phyloP scores from a whole-genome alignment of 148 eudicot genomes.

The Arbutus unedo region DNA sequence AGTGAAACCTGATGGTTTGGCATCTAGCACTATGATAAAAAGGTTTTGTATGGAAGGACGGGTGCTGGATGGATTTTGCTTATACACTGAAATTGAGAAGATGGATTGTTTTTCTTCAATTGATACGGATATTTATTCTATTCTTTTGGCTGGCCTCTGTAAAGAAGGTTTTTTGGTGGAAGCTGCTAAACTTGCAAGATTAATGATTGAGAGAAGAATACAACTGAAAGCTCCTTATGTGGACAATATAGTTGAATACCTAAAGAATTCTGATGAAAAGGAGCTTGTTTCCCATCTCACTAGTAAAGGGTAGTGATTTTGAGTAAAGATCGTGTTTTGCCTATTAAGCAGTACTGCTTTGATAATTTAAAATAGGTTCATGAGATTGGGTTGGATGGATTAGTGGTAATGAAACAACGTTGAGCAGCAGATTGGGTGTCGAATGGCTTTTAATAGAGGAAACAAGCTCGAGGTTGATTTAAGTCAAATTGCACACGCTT shows the following conservation, averaged over 20 bases:
- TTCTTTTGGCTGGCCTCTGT: constrained; percentile 62
- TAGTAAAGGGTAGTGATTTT: constrained; percentile 10
- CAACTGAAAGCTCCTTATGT: constrained; percentile 32
- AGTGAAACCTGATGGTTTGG: constrained; percentile 57
- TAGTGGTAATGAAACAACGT: not conserved
- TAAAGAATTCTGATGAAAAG: constrained; percentile 28
- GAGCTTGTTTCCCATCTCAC: constrained; percentile 36
- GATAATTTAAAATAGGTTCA: not conserved
- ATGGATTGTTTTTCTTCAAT: constrained; percentile 37
- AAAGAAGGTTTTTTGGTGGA: constrained; percentile 36
- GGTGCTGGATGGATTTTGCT: constrained; percentile 55
- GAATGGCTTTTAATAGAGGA: not conserved
- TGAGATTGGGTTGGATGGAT: not conserved
- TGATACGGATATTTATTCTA: constrained; percentile 59
- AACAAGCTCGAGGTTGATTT: not conserved
- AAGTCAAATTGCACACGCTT: not conserved
- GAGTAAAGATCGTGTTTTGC: not conserved
- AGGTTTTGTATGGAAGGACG: constrained; percentile 44
- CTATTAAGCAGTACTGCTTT: not conserved
- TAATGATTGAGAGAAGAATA: constrained; percentile 47
- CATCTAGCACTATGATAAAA: constrained; percentile 52
- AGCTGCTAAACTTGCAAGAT: constrained; percentile 39
- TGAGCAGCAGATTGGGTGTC: constrained; percentile 4
- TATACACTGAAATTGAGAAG: constrained; percentile 46
- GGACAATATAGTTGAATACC: constrained; percentile 23